A percentile compares a stretch with the other conserved stretches of the same genome.
Conservation (phyloP, 148 eudicot species). For the Rhododendron henanense region DNA sequence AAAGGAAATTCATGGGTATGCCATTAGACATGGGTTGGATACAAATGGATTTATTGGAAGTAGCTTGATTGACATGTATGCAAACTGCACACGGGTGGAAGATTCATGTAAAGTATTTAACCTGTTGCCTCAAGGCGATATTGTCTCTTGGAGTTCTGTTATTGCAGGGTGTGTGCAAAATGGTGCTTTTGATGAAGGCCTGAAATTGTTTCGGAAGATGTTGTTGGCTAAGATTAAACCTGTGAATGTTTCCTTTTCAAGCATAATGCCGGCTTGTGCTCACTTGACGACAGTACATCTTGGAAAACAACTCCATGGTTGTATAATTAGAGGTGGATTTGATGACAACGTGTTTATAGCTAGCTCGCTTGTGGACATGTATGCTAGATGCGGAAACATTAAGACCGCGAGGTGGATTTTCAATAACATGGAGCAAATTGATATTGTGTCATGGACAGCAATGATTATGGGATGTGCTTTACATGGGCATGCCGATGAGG, state of each 20-base stretch:
- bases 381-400: slow-evolving; percentile 80
- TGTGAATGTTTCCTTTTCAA: slow-evolving; percentile 54
- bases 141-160: slow-evolving; percentile 67
- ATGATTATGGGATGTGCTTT: slow-evolving; percentile 84
- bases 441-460: slow-evolving; percentile 77
- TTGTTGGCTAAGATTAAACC: slow-evolving; percentile 50
- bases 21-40: slow-evolving; percentile 48
- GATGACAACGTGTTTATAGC: slow-evolving; percentile 64
- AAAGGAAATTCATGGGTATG: slow-evolving; percentile 74
- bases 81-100: slow-evolving; percentile 53
- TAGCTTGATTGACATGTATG: slow-evolving; percentile 85
- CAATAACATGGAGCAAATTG: slow-evolving; percentile 47
- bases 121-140: slow-evolving; percentile 43
- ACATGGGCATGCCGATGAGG: slow-evolving; percentile 61
- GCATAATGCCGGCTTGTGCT: slow-evolving; percentile 80
- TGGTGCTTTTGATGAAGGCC: slow-evolving; percentile 64
- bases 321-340: slow-evolving; percentile 41
- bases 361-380: slow-evolving; percentile 85
- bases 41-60: slow-evolving; percentile 47
- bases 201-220: slow-evolving; percentile 70
- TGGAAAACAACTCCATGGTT: slow-evolving; percentile 80
- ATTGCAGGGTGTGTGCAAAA: slow-evolving; percentile 78
- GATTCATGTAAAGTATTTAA: slow-evolving; percentile 50
- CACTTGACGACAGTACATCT: slow-evolving; percentile 62
- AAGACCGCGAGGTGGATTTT: slow-evolving; percentile 57